Evolutionary conservation across 108 stramenopile species (phyloP).

Genomic region (Nitzschia sp.): DNA sequence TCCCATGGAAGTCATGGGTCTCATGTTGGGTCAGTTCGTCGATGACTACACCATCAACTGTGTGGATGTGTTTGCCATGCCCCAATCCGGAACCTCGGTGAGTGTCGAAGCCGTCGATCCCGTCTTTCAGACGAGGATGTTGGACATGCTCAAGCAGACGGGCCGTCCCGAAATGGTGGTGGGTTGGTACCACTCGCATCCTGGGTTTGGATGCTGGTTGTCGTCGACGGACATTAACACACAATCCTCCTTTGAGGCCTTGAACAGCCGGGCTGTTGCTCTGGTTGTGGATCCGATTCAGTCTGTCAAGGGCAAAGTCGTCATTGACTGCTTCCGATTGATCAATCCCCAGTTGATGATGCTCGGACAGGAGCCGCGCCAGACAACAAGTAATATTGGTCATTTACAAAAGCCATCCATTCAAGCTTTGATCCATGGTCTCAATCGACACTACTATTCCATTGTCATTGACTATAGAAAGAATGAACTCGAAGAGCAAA

Average conservation of each 20-base stretch:
- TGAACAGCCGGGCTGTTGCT: slow-evolving; percentile 95
- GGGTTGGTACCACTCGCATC: slow-evolving; percentile 99
- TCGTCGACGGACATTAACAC: slow-evolving; percentile 98
- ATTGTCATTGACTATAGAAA: slow-evolving; percentile 99
- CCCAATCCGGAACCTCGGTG: slow-evolving; percentile 96
- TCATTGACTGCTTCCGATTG: slow-evolving; percentile 98
- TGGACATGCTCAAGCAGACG: slow-evolving; percentile 99
- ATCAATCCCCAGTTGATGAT: slow-evolving; percentile 99
- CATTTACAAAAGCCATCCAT: slow-evolving; percentile 99
- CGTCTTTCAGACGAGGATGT: slow-evolving; percentile 98
- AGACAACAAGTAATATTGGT: slow-evolving; percentile 98
- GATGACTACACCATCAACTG: slow-evolving; percentile 99
- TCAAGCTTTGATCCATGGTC: slow-evolving; percentile 98
- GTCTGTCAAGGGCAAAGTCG: slow-evolving; percentile 99
- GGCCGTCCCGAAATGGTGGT: slow-evolving; percentile 98
- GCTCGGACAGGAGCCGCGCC: slow-evolving; percentile 96
- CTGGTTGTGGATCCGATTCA: slow-evolving; percentile 99
- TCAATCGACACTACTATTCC: slow-evolving; percentile 98
- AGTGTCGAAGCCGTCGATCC: slow-evolving; percentile 99
- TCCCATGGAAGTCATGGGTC: slow-evolving; percentile 99
- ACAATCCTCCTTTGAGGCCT: slow-evolving; percentile 95
- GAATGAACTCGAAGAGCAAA: slow-evolving; percentile 99
- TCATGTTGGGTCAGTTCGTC: slow-evolving; percentile 99
- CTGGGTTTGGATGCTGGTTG: slow-evolving; percentile 99
- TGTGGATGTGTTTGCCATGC: slow-evolving; percentile 99